Evolutionary conservation across 768 basidiomycete genomes (phyloP).

Genomic region (Chlorophyllum brunneum): DNA sequence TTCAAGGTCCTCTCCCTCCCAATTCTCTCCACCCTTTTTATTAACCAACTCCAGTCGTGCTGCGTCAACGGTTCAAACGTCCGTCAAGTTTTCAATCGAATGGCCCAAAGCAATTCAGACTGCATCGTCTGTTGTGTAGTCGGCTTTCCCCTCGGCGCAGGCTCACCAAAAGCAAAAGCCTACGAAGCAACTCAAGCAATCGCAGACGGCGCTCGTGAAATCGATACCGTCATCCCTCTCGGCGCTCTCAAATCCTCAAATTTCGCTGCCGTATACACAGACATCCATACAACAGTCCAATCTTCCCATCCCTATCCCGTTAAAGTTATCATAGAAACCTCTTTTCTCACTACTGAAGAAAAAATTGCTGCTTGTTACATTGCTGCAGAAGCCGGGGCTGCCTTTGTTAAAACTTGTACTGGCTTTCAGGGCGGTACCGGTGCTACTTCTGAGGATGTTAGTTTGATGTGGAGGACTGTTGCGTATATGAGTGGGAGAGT

Average conservation of each 20-base stretch:
- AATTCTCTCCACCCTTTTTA: neutral
- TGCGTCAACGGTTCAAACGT: slow-evolving; percentile 48
- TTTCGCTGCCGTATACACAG: slow-evolving; percentile 32
- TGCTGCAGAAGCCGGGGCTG: slow-evolving; percentile 46
- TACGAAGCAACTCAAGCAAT: slow-evolving; percentile 46
- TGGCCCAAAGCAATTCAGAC: slow-evolving; percentile 32
- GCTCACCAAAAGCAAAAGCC: slow-evolving; percentile 37
- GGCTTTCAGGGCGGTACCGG: slow-evolving; percentile 44
- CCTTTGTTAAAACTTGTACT: slow-evolving; percentile 53
- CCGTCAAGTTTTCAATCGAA: slow-evolving; percentile 34
- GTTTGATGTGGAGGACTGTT: slow-evolving; percentile 39
- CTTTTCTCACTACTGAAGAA: slow-evolving; percentile 38
- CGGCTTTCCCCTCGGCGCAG: slow-evolving; percentile 49
- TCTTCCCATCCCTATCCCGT: slow-evolving; percentile 31
- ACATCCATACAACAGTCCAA: slow-evolving; percentile 36
- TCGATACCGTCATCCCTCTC: slow-evolving; percentile 50
- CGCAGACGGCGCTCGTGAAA: slow-evolving; percentile 42
- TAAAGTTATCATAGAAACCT: slow-evolving; percentile 52
- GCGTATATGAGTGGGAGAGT: slow-evolving; percentile 31
- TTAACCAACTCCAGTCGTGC: slow-evolving; percentile 34
- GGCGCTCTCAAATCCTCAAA: slow-evolving; percentile 39
- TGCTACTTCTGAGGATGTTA: slow-evolving; percentile 41
- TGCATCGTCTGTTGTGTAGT: slow-evolving; percentile 44
- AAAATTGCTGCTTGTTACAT: slow-evolving; percentile 45
- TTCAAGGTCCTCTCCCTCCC: slow-evolving; percentile 37